A percentile compares a stretch with the other conserved stretches of the same genome.
phyloP scores from a whole-genome alignment of 352 stramenopile species.

The Globisporangium uncinulatum region DNA sequence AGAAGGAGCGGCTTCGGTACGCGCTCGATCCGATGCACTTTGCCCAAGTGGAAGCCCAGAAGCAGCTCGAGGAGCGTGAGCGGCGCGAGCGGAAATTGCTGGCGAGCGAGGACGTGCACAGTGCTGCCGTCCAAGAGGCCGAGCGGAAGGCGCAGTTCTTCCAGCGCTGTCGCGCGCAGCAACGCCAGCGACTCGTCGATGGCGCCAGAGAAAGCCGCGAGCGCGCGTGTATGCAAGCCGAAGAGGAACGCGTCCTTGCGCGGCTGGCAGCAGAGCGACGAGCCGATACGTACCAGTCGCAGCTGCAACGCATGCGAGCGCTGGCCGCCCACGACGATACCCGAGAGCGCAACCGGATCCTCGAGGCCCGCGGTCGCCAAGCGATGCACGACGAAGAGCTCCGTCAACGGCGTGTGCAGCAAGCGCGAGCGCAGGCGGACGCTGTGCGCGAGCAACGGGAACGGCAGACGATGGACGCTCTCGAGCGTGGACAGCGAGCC shows the following conservation, averaged over 20 bases:
- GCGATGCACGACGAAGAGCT: conserved; percentile 69
- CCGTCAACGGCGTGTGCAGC: conserved; percentile 31
- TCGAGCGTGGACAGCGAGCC: conserved; percentile 23
- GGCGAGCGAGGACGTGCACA: conserved; percentile 31
- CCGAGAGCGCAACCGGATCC: conserved; percentile 27
- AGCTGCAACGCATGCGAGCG: conserved; percentile 36
- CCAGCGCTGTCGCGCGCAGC: conserved; percentile 27
- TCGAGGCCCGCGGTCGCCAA: conserved; percentile 47
- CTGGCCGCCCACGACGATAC: conserved; percentile 26
- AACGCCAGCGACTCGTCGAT: conserved; percentile 26
- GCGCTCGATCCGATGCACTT: conserved; percentile 56
- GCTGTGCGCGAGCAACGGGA: conserved; percentile 37
- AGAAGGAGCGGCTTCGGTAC: conserved; percentile 36
- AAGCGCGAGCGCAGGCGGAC: conserved; percentile 22
- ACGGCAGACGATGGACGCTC: conserved; percentile 34
- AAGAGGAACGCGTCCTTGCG: conserved; percentile 28
- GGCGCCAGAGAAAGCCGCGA: conserved; percentile 25
- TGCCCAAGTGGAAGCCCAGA: conserved; percentile 28
- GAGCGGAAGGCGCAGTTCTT: conserved; percentile 39
- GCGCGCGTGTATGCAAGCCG: conserved; percentile 27
- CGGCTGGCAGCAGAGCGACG: conserved; percentile 9
- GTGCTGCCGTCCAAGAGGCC: conserved; percentile 20
- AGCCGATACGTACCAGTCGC: conserved; percentile 26
- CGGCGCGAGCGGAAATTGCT: conserved; percentile 46
- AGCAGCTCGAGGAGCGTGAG: conserved; percentile 38